Evolutionary conservation across 495 filamentous ascomycete species (phyloP).

Genomic region (Penicillium turbatum): DNA sequence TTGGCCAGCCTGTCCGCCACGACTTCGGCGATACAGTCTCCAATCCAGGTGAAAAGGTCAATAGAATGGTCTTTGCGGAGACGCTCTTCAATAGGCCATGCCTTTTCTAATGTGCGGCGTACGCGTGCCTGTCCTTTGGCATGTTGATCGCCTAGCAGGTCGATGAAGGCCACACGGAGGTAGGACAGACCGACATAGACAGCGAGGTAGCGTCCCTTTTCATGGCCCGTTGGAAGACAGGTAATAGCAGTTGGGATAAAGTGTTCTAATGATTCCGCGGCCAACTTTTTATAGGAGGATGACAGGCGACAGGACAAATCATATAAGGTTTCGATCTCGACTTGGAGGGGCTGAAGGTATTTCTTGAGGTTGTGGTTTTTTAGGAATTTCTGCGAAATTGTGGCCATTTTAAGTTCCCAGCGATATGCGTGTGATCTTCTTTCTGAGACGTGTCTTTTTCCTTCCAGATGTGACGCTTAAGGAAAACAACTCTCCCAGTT

Average conservation of each 20-base stretch:
- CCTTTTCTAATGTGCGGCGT: conserved; percentile 56
- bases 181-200: conserved; percentile 75
- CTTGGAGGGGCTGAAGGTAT: conserved; percentile 26
- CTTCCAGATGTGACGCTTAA: neutral
- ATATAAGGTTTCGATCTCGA: conserved; percentile 38
- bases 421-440: neutral
- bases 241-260: conserved; percentile 73
- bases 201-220: conserved; percentile 61
- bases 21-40: conserved; percentile 63
- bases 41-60: conserved; percentile 72
- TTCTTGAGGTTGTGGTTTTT: conserved; percentile 1
- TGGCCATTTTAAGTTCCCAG: neutral
- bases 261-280: conserved; percentile 56
- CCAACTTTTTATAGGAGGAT: conserved; percentile 53
- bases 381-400: neutral
- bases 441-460: neutral
- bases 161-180: conserved; percentile 67
- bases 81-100: conserved; percentile 69
- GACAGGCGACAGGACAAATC: conserved; percentile 53
- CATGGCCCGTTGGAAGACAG: conserved; percentile 54
- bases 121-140: conserved; percentile 35
- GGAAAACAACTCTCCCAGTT: neutral
- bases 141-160: conserved; percentile 49
- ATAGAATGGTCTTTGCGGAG: conserved; percentile 64
- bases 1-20: conserved; percentile 45